Conservation (phyloP, 495 filamentous ascomycete species). For the Talaromyces proteolyticus region DNA sequence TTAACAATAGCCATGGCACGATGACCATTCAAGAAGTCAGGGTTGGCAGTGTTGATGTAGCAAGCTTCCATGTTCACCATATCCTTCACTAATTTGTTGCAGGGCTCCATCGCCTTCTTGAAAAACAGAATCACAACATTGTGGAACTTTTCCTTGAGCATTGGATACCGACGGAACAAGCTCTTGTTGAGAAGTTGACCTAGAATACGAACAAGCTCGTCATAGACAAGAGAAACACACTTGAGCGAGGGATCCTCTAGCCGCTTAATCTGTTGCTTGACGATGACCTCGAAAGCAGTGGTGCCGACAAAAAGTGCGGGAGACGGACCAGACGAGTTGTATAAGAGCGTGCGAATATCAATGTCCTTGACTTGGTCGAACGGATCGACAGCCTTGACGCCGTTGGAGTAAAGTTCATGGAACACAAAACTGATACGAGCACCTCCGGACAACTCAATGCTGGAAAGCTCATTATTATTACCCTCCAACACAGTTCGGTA, state of each 20-base stretch:
- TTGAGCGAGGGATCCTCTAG: conserved; percentile 95
- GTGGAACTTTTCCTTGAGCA: conserved; percentile 95
- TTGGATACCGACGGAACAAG: conserved; percentile 86
- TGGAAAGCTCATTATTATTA: conserved; percentile 92
- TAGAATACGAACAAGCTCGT: conserved; percentile 95
- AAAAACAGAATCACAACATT: conserved; percentile 91
- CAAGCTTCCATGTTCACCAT: conserved; percentile 92
- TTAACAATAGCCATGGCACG: conserved; percentile 97
- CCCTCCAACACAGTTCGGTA: conserved; percentile 95
- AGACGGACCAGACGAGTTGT: conserved; percentile 97
- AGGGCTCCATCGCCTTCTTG: conserved; percentile 96
- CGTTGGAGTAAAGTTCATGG: conserved; percentile 97
- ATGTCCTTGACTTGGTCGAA: conserved; percentile 97
- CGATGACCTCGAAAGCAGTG: conserved; percentile 94
- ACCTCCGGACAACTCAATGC: conserved; percentile 89
- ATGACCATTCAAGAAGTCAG: conserved; percentile 96
- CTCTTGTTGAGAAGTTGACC: conserved; percentile 83
- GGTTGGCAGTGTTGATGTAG: conserved; percentile 98
- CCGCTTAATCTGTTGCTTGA: conserved; percentile 97
- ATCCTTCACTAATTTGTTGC: conserved; percentile 93
- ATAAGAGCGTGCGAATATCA: conserved; percentile 92
- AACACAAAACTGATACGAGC: conserved; percentile 99
- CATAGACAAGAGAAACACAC: conserved; percentile 94
- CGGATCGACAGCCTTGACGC: conserved; percentile 95
- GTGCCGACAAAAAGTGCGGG: conserved; percentile 97